These are phyloP conservation scores for Pythium oligandrum DNA, from an alignment of 352 stramenopile species.

Conservation along the genomic window DNA sequence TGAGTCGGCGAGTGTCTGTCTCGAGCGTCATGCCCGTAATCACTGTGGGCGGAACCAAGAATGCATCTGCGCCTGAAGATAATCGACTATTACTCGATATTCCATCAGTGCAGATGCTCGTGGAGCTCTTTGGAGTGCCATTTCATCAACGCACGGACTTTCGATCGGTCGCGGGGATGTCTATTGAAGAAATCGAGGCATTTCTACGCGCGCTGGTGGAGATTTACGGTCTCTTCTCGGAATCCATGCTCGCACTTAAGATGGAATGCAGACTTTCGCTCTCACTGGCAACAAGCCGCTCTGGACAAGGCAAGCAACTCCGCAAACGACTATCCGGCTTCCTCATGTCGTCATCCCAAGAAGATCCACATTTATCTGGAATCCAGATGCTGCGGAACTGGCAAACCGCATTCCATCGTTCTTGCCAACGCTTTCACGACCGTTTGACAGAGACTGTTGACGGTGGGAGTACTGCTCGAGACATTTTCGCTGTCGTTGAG, in stretches of 20 bases:
- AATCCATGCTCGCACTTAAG: not conserved
- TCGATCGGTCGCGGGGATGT: too few relatives aligned
- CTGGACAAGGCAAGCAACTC: too few relatives aligned
- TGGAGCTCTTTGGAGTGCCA: not conserved
- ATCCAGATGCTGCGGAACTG: slow-evolving; percentile 3
- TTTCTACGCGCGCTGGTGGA: not conserved
- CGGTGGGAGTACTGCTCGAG: not conserved
- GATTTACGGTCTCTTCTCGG: not conserved
- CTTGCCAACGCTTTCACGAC: slow-evolving; percentile 1
- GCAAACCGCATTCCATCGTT: slow-evolving; percentile 4
- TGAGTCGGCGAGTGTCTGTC: too few relatives aligned
- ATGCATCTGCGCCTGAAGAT: not conserved
- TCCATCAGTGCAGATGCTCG: not conserved
- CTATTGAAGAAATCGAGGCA: not conserved
- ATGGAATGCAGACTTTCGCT: not conserved
- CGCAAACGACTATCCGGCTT: too few relatives aligned
- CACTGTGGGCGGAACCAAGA: too few relatives aligned
- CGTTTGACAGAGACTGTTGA: slow-evolving; percentile 1
- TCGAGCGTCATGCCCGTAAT: too few relatives aligned
- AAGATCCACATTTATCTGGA: too few relatives aligned
- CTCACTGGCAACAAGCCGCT: not conserved
- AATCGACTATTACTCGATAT: not conserved
- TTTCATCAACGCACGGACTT: not conserved
- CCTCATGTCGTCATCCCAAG: too few relatives aligned
- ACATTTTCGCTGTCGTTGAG: slow-evolving; percentile 6